Evolutionary conservation across 192 early-diverging fungal species (phyloP).

Genomic region (Rhizophagus prolifer): DNA sequence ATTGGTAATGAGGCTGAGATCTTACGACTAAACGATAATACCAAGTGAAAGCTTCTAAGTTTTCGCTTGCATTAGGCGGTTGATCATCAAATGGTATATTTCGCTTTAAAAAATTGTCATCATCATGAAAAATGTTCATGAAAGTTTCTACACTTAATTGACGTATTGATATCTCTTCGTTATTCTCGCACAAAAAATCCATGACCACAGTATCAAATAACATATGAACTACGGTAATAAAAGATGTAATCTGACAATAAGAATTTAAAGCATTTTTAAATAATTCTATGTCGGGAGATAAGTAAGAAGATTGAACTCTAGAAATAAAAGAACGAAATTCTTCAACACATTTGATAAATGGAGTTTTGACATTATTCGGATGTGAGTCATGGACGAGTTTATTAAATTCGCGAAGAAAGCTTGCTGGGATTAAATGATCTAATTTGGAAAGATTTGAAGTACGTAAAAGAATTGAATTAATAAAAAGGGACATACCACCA

Average conservation of each 20-base stretch:
- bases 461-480: not conserved
- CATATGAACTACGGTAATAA: slow-evolving; percentile 25
- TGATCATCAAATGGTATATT: not conserved
- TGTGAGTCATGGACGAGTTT: slow-evolving; percentile 24
- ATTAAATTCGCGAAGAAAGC: slow-evolving; percentile 28
- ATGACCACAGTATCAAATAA: slow-evolving; percentile 26
- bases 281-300: not conserved
- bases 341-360: not conserved
- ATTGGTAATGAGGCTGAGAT: not conserved
- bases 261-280: slow-evolving; percentile 12
- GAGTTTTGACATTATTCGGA: not conserved
- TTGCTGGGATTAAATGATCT: slow-evolving; percentile 10
- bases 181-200: slow-evolving; percentile 19
- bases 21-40: slow-evolving; percentile 7
- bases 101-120: slow-evolving; percentile 16
- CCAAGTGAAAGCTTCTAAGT: slow-evolving; percentile 23
- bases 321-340: slow-evolving; percentile 9
- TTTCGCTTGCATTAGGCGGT: not conserved
- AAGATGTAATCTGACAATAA: slow-evolving; percentile 29
- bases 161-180: not conserved
- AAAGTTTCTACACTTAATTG: slow-evolving; percentile 3
- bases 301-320: not conserved
- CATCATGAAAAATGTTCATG: slow-evolving; percentile 30
- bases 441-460: not conserved
- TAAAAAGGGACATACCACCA: not conserved